These are phyloP conservation scores for Stachybotrys elegans DNA, from an alignment of 2,329 filamentous ascomycete species.

Conservation along the genomic window DNA sequence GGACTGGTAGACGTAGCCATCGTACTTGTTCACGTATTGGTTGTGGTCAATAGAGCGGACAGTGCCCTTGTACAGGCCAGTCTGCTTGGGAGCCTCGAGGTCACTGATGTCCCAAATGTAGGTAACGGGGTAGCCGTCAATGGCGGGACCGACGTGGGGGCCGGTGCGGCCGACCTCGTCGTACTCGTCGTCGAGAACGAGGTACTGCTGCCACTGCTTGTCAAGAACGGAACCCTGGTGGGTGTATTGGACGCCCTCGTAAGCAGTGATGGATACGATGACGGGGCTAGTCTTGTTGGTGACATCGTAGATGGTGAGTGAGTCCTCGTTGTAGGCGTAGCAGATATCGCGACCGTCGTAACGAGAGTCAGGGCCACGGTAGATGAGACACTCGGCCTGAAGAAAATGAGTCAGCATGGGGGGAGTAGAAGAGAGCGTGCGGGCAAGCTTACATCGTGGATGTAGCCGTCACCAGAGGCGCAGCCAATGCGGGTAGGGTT, in stretches of 20 bases:
- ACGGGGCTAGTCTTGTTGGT: constrained; percentile 40
- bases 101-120: constrained; percentile 42
- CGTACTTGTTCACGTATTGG: constrained; percentile 28
- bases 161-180: constrained; percentile 33
- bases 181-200: constrained; percentile 46
- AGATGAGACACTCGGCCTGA: constrained; percentile 22
- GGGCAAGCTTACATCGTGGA: constrained; percentile 5
- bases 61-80: constrained; percentile 34
- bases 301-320: constrained; percentile 22
- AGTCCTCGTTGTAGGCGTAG: constrained; percentile 3
- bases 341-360: constrained; percentile 3
- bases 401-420: too few species aligned
- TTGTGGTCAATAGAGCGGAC: constrained; percentile 39
- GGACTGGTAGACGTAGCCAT: constrained; percentile 37
- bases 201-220: constrained; percentile 30
- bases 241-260: constrained; percentile 48
- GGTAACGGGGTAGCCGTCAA: constrained; percentile 21
- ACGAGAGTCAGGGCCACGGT: constrained; percentile 1
- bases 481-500: constrained; percentile 50
- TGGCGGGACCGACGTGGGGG: constrained; percentile 14
- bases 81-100: constrained; percentile 30
- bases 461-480: constrained; percentile 4
- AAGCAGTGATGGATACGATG: constrained; percentile 47
- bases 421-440: too few species aligned
- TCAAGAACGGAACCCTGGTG: constrained; percentile 51